These are phyloP conservation scores for Magnolia kwangsiensis DNA, from an alignment of 164 flowering plant genomes.

Conservation along the genomic window DNA sequence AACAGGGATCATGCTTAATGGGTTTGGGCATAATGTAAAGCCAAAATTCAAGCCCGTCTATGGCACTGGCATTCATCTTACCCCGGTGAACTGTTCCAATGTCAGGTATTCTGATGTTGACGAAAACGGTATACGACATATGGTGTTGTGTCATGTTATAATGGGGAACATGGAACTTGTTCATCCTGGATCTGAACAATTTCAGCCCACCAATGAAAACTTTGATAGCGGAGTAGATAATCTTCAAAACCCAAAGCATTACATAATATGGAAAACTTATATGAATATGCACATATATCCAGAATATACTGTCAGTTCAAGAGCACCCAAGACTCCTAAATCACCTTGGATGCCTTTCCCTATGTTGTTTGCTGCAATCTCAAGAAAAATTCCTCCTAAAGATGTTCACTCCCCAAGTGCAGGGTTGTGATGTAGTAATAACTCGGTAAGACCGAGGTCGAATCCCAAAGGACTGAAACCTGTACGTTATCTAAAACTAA, in stretches of 20 bases:
- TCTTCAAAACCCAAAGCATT: constrained; percentile 51
- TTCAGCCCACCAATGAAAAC: constrained; percentile 60
- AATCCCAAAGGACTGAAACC: too few species aligned
- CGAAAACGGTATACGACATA: constrained; percentile 75
- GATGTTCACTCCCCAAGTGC: too few species aligned
- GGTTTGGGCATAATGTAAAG: constrained; percentile 44
- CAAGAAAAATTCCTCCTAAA: too few species aligned
- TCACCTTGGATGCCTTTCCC: too few species aligned
- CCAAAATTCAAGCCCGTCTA: constrained; percentile 31
- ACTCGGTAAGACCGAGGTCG: too few species aligned
- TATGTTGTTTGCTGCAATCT: too few species aligned
- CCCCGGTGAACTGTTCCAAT: constrained; percentile 31
- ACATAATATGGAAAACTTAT: constrained; percentile 76
- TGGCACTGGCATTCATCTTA: constrained; percentile 80
- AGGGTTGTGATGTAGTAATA: too few species aligned
- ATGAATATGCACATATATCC: constrained; percentile 72
- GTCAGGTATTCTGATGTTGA: constrained; percentile 71
- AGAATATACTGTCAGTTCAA: too few species aligned
- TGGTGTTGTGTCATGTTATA: constrained; percentile 88
- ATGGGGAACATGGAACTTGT: constrained; percentile 89
- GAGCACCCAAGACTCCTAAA: too few species aligned
- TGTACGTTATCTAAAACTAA: too few species aligned
- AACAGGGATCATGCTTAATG: constrained; percentile 51
- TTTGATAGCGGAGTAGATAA: constrained; percentile 89
- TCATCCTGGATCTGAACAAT: constrained; percentile 58